A percentile compares a stretch with the other conserved stretches of the same genome.
These are phyloP conservation scores for Pachysandra terminalis DNA, from an alignment of 164 flowering plant species.

Conservation along the genomic window DNA sequence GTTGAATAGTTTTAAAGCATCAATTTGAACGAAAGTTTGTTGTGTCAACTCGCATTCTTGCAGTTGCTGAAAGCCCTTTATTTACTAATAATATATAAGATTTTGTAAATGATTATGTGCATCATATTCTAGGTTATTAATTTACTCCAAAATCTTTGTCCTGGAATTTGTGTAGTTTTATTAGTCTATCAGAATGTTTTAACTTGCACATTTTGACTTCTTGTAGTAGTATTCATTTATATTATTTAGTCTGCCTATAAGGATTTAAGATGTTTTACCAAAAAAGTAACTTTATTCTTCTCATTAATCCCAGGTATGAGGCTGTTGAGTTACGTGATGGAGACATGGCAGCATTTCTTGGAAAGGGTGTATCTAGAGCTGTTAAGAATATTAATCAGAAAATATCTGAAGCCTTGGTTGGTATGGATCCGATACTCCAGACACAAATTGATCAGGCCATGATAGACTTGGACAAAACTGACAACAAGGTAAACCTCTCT, in stretches of 20 bases:
- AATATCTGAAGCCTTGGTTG: constrained; percentile 83
- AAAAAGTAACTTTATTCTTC: background rate
- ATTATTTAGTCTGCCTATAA: background rate
- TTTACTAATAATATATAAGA: no score
- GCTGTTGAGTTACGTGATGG: constrained; percentile 93
- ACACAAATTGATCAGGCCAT: constrained; percentile 90
- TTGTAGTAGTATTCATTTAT: background rate
- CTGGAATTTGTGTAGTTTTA: no score
- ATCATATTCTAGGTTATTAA: no score
- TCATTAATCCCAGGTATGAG: constrained; percentile 53
- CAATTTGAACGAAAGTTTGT: background rate
- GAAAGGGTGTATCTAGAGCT: constrained; percentile 81
- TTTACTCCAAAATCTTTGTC: no score
- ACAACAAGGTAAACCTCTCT: constrained; percentile 90
- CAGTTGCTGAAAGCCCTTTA: no score
- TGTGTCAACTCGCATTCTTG: background rate
- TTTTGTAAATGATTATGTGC: no score
- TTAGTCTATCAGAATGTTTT: background rate
- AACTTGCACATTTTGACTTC: background rate
- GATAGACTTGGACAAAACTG: constrained; percentile 93
- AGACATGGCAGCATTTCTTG: constrained; percentile 81
- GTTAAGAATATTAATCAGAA: constrained; percentile 82
- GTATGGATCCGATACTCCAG: constrained; percentile 94
- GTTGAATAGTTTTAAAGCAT: background rate
- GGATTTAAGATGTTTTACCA: background rate